A percentile compares a stretch with the other conserved stretches of the same genome.
Evolutionary conservation across 768 basidiomycete species (phyloP).

Genomic region (Lactarius psammicola): DNA sequence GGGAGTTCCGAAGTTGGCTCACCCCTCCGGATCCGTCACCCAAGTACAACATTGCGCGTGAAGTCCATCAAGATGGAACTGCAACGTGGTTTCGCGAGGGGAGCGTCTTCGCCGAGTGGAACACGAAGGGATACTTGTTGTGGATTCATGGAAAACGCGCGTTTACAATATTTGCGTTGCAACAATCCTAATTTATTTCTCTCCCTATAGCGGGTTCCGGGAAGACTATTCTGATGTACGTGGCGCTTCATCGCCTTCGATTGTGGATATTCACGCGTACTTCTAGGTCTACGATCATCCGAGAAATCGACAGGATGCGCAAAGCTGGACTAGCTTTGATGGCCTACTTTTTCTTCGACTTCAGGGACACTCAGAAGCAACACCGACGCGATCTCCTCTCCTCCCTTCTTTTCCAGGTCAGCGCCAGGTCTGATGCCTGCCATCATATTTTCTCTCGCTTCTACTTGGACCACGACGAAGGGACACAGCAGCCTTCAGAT

Average conservation of each 20-base stretch:
- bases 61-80: background rate
- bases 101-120: background rate
- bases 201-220: background rate
- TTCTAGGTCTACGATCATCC: slow-evolving; percentile 6
- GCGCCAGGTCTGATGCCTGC: background rate
- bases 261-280: background rate
- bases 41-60: background rate
- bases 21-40: slow-evolving; percentile 6
- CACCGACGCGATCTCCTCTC: background rate
- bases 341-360: slow-evolving; percentile 14
- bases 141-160: slow-evolving; percentile 20
- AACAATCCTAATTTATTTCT: background rate
- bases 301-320: background rate
- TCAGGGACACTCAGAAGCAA: slow-evolving; percentile 11
- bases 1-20: slow-evolving; percentile 6
- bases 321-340: background rate
- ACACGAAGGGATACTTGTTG: background rate
- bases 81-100: slow-evolving; percentile 1
- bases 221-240: slow-evolving; percentile 16
- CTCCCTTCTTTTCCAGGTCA: slow-evolving; percentile 7
- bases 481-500: background rate
- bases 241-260: background rate
- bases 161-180: rapidly evolving
- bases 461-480: background rate
- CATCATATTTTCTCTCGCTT: background rate